A percentile compares a stretch with the other conserved stretches of the same genome.
phyloP scores from a whole-genome alignment of 2,329 filamentous ascomycete species.

The Penicillium janthinellum region DNA sequence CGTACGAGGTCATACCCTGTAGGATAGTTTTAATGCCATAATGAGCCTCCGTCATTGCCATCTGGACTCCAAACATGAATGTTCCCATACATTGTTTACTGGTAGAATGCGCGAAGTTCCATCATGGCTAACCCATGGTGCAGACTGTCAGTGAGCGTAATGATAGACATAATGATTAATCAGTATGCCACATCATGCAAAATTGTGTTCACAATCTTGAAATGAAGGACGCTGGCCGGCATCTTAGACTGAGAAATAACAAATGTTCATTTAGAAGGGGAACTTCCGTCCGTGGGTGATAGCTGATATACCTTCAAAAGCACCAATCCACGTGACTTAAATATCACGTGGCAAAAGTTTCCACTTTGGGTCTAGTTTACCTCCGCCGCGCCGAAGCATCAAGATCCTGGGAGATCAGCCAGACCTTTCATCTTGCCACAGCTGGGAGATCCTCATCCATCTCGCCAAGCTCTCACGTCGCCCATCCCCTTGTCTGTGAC shows the following conservation, averaged over 20 bases:
- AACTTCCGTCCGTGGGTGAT: neutral
- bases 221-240: no score
- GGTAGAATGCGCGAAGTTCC: neutral
- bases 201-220: neutral
- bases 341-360: constrained; percentile 1
- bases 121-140: neutral
- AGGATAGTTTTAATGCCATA: neutral
- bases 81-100: neutral
- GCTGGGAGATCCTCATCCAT: constrained; percentile 27
- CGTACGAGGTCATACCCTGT: neutral
- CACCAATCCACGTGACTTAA: neutral
- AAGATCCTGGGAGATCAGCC: constrained; percentile 32
- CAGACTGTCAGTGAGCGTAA: no score
- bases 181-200: no score
- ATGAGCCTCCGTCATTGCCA: neutral
- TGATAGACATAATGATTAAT: no score
- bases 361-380: constrained; percentile 23
- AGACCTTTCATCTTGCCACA: constrained; percentile 32
- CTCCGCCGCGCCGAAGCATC: constrained; percentile 28
- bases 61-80: neutral
- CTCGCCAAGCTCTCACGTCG: constrained; percentile 30
- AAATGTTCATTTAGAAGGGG: neutral
- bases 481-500: constrained; percentile 17
- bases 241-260: neutral
- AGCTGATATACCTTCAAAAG: neutral